A percentile compares a stretch with the other conserved stretches of the same genome.
Evolutionary conservation across 257 asterid species (phyloP).

Genomic region (Capsicum rhomboideum): DNA sequence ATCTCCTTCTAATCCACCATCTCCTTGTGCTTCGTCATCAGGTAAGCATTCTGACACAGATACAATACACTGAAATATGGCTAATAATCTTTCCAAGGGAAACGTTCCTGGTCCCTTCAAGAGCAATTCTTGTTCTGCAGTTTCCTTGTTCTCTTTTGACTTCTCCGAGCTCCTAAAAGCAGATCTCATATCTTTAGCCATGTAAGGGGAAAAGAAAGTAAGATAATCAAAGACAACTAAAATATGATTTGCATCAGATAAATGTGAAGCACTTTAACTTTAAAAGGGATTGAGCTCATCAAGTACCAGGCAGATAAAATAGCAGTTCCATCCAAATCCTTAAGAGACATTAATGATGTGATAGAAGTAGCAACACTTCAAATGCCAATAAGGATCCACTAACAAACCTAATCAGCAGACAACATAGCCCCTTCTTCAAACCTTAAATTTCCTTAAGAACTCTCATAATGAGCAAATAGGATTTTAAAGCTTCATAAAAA

Average conservation of each 20-base stretch:
- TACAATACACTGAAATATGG: conserved; percentile 79
- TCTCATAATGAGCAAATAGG: background rate
- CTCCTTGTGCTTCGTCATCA: conserved; percentile 42
- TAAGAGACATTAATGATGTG: background rate
- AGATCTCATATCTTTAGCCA: background rate
- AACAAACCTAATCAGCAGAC: background rate
- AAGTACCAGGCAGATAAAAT: background rate
- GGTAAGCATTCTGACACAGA: conserved; percentile 58
- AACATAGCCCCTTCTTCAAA: background rate
- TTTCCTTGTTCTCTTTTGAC: conserved; percentile 67
- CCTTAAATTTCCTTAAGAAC: background rate
- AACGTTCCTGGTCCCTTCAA: conserved; percentile 96
- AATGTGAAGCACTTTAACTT: background rate
- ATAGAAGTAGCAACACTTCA: background rate
- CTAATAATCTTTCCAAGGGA: conserved; percentile 88
- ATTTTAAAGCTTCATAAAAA: background rate
- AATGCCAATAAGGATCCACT: background rate
- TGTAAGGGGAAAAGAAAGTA: background rate
- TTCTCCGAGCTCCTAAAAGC: conserved; percentile 65
- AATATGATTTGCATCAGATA: background rate
- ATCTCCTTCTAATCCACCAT: conserved; percentile 29
- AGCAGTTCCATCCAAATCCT: background rate
- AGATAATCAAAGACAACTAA: background rate
- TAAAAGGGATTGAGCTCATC: background rate
- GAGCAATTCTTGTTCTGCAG: conserved; percentile 67